Percentiles rank a stretch among this genome's conserved stretches.
Evolutionary conservation across 306 rosid species (phyloP).

Genomic region (Sesbania bispinosa): DNA sequence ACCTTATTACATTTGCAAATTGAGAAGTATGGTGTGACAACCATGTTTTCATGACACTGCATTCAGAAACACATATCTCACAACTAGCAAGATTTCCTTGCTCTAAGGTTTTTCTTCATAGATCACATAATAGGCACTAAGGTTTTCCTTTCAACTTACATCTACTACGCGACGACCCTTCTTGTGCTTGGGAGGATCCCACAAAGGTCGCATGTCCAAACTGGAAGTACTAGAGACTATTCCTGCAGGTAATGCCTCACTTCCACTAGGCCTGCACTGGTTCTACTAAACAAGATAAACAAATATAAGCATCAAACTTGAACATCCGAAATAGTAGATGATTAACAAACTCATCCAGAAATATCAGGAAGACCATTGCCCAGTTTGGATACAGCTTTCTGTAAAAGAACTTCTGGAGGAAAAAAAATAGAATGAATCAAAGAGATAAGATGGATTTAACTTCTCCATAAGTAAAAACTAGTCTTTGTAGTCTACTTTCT

Average conservation of each 20-base stretch:
- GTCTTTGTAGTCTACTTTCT: no score
- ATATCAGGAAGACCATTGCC: no score
- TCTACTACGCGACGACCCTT: neutral
- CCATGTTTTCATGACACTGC: neutral
- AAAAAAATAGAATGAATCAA: no score
- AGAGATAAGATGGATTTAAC: no score
- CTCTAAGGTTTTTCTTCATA: neutral
- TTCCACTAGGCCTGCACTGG: constrained; percentile 65
- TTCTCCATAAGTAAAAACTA: no score
- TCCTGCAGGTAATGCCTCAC: constrained; percentile 75
- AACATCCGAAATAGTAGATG: neutral
- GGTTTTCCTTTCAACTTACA: constrained; percentile 38
- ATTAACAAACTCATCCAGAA: neutral
- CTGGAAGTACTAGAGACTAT: constrained; percentile 58
- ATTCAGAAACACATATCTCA: neutral
- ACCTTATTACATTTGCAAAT: neutral
- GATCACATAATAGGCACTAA: neutral
- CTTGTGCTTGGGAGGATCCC: constrained; percentile 35
- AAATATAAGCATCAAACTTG: constrained; percentile 22
- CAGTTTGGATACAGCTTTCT: no score
- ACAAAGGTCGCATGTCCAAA: constrained; percentile 61
- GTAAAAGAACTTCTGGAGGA: no score
- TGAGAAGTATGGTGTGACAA: neutral
- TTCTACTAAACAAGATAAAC: constrained; percentile 61
- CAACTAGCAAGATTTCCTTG: neutral